These are phyloP conservation scores for Choiromyces venosus DNA, from an alignment of 495 filamentous ascomycete species.

Conservation along the genomic window DNA sequence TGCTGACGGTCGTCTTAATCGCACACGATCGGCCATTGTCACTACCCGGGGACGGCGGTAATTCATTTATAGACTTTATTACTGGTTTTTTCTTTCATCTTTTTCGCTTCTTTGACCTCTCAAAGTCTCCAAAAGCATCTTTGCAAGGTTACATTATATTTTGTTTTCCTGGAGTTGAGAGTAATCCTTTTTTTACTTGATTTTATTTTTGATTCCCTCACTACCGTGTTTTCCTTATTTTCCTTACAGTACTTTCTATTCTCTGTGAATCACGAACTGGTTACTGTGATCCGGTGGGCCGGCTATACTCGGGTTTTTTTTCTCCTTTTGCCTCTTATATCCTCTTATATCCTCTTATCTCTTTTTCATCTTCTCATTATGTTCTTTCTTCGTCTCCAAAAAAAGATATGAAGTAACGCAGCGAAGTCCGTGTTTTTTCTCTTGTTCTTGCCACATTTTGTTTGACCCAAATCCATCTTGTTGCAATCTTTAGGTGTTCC, in stretches of 20 bases:
- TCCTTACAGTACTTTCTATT: conserved; percentile 13
- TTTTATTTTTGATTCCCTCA: conserved; percentile 30
- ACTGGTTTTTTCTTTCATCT: conserved; percentile 18
- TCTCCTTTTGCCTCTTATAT: conserved; percentile 31
- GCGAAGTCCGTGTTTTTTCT: conserved; percentile 39
- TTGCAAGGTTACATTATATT: conserved; percentile 38
- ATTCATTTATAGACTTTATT: conserved; percentile 34
- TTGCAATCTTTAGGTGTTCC: conserved; percentile 29
- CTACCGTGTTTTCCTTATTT: conserved; percentile 24
- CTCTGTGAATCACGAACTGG: conserved; percentile 27
- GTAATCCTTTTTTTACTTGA: conserved; percentile 28
- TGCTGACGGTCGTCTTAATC: conserved; percentile 38
- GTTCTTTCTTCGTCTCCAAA: conserved; percentile 33
- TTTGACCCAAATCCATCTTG: not conserved
- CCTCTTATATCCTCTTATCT: not conserved
- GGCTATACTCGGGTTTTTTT: conserved; percentile 39
- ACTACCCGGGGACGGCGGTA: conserved; percentile 32
- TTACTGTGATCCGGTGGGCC: conserved; percentile 37
- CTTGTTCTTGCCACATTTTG: conserved; percentile 3
- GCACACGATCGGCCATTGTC: conserved; percentile 36
- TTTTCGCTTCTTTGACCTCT: conserved; percentile 26
- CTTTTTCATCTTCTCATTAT: conserved; percentile 8
- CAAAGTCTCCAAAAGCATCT: conserved; percentile 36
- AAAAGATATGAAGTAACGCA: conserved; percentile 42
- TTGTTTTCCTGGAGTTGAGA: conserved; percentile 41